Base-by-base conservation (phyloP, 805 yeast genomes). In the Spathaspora boniae region DNA sequence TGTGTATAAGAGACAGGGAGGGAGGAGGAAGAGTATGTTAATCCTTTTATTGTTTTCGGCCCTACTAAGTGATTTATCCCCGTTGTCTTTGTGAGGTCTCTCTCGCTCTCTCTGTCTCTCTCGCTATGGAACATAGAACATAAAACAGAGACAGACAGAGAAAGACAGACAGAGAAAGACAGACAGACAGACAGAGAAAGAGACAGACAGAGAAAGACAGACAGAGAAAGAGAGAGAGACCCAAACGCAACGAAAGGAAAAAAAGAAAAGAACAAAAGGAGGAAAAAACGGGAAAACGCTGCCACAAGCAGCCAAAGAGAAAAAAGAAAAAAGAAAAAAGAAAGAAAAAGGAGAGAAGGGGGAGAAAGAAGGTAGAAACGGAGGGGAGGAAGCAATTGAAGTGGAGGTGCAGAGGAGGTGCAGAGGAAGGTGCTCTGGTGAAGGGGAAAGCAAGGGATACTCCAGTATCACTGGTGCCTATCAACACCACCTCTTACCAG, bases 121-220 rank as follows among this genome's bases (percentile, higher is more conserved):
- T n/a, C n/a, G n/a, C n/a, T n/a, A n/a, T n/a, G n/a, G n/a, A n/a
- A n/a, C n/a, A n/a, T n/a, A n/a, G n/a, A n/a, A n/a, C n/a, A n/a
- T n/a, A n/a, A n/a, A n/a, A n/a, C n/a, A n/a, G n/a, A n/a, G n/a
- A n/a, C 14, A 28, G n/a, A 15, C 17, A 29, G 12, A 29, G 20
- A 29, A 29, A 18, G 9, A 14, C 17, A 11, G 29, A 26, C 8
- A 15, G 16, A 26, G 8, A 26, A 15, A 11, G 14, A 26, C 16
- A 8, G 14, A 26, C 16, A 15, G 9, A 15, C 9, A 29, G 7
- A 15, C 7, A 9, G 9, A 30, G 20, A 16, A 18, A 18, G 16
- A 21, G 25, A 18, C 34, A 28, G 16, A 31, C 16, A 11, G 7
- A 21, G 34, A 21, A 19, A 29, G 25, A 15, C 9, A 29, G 7